Base-by-base conservation (phyloP, 2,329 filamentous ascomycete genomes). In the Thelonectria olida region DNA sequence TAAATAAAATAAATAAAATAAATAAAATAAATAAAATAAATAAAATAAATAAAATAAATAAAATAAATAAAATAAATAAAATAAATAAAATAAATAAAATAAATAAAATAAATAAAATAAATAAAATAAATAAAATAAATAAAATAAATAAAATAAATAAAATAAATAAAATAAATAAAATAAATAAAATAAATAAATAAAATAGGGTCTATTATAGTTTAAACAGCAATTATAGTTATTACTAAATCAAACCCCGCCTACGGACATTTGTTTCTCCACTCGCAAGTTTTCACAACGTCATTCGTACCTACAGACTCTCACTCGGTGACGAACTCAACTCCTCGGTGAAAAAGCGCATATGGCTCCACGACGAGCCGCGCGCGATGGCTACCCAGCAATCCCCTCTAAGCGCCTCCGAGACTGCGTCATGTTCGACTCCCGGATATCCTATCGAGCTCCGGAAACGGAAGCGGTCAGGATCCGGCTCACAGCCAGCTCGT, bases 401-500 rank as follows among this genome's bases (percentile, higher is more conserved):
- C 6, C 71, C 73, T n/a, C 66, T 70, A 28, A 67, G 66, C 19
- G 67, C 67, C 17, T 71, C 74, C 7, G 73, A 75, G 27, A 67
- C 63, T n/a, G 62, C 68, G 8, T 63, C 71, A 2, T 70, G 64
- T 15, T 72, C 69, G 15, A 72, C 67, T 0, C 61, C 64, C 2
- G 66, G 66, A 17, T 69, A 67, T 4, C 44, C 61, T 7, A 39
- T 36, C 42, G 67, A 69, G 13, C 25, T 66, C 6, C 74, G 72
- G 15, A 75, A 75, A 48, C 71, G 74, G 9, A 76, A 75, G 54
- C 66, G 69, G 19, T 74, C 74, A 9, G 54, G 55, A 1, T 69
- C 73, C 2, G 60, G 55, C 3, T 66, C 70, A 8, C 71, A 69
- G 17, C 69, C 71, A 2, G 68, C 72, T 12, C 73, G 74, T 23